Base-by-base conservation (phyloP, 352 stramenopile species). In the Thalassiosira exigua region DNA sequence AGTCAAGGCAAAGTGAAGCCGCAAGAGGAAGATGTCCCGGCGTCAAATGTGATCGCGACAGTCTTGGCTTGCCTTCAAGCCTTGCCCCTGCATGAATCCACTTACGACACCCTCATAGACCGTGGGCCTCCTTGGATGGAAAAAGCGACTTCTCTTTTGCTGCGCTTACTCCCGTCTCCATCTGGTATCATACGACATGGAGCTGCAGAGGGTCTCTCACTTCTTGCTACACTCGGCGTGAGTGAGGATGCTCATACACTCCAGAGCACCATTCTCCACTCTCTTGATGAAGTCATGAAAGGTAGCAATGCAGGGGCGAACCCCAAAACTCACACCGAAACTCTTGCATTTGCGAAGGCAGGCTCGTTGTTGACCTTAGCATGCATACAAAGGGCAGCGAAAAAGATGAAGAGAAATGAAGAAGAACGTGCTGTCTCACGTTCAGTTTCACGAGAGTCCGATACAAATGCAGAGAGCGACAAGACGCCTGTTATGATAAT, bases 51-150 rank as follows among this genome's bases (percentile, higher is more conserved):
- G 36, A 79, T 73, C 53, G 84, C 87, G 32, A 84, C 88, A 27
- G 52, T 94, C 11, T 67, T 94, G 14, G 85, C 80, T 44, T 92
- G 87, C 82, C 67, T 93, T 22, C 75, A 91, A 39, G 79, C 90
- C 21, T 69, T 94, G 51, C 90, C 90, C 27, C 48, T 93, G 42
- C 85, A 91, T 61, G 86, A 92, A 69, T 80, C 85, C 42, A 92
- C 82, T 22, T 82, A 92, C 53, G 82, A 92, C 60, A 84, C 82
- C 44, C 60, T 89, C 0, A 86, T 94, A 53, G 80, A 82, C 36
- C 66, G 80, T 44, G 85, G 86, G 9, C 85, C 89, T 29, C 85
- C 72, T 4, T 94, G 90, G 90, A 93, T 93, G 86, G 88, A 88
- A 48, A 88, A 84, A 69, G 86, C 85, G 3, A 92, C 86, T 41